Base-by-base conservation (phyloP, 768 basidiomycete species). In the Harrya chromipes region DNA sequence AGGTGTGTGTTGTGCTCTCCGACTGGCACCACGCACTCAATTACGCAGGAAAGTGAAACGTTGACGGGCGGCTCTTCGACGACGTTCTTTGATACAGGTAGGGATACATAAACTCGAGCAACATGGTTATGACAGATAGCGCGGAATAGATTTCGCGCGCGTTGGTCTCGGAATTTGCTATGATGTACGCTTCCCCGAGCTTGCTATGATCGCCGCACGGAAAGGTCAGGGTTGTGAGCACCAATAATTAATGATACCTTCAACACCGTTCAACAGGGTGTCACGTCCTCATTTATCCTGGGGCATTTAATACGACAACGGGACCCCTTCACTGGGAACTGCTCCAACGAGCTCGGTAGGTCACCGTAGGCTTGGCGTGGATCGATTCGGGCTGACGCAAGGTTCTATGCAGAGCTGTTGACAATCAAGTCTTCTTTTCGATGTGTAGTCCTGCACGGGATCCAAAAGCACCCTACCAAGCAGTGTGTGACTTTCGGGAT, bases 291-390 rank as follows among this genome's bases (percentile, higher is more conserved):
- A 79, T 97, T 45, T 97, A 97, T 67, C 97, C 97, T 0, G 83
- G 84, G 11, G 97, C 97, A 13, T 98, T 99, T 79, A 99, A 97
- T 65, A 71, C 82, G 61, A 97, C 94, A 4, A 98, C 97, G 0
- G 97, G 97, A 0, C 94, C 94, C 1, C 71, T 97, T 40, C 93
- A 98, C 67, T 99, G 97, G 97, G 90, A 94, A 58, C 74, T 99
- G 4, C 76, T 99, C 19, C 90, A 90, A 62, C 79, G 89, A 43
- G 84, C 85, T 48, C 75, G 93, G 91, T 88, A 62, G n/a, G 44
- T 38, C 17, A 33, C 16, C 8, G 10, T 31, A 14, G 14, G 13
- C 33, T 7, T 37, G 35, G 19, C 17, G 14, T 14, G 17, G 21
- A 21, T 20, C n/a, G 16, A 37, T 37, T 33, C 16, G 33, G 5